Evolutionary conservation across 192 early-diverging fungal species (phyloP).

Genomic region (Rhizophagus clarus): DNA sequence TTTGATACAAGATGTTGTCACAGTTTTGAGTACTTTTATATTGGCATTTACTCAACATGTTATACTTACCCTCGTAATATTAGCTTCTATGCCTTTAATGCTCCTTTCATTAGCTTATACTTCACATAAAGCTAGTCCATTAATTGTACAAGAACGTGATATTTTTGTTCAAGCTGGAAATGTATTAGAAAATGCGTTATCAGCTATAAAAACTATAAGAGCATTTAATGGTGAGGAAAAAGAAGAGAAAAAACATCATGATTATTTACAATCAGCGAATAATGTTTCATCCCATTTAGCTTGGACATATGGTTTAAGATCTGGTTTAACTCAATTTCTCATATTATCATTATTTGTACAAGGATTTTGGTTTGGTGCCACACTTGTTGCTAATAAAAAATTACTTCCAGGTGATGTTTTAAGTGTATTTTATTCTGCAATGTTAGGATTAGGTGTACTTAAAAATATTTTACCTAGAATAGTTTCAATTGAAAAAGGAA

Average conservation of each 20-base stretch:
- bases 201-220: slow-evolving; percentile 21
- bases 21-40: slow-evolving; percentile 1
- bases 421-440: slow-evolving; percentile 15
- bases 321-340: slow-evolving; percentile 22
- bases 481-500: background rate
- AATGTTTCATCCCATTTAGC: slow-evolving; percentile 1
- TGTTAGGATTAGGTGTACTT: slow-evolving; percentile 5
- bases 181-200: slow-evolving; percentile 21
- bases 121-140: background rate
- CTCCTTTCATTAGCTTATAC: background rate
- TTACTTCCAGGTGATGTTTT: slow-evolving; percentile 16
- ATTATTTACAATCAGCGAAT: slow-evolving; percentile 16
- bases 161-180: slow-evolving; percentile 29
- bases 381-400: slow-evolving; percentile 6
- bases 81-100: slow-evolving; percentile 70
- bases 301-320: slow-evolving; percentile 4
- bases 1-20: slow-evolving; percentile 8
- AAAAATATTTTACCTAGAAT: slow-evolving; percentile 9
- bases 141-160: slow-evolving; percentile 12
- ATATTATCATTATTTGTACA: slow-evolving; percentile 33
- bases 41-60: slow-evolving; percentile 60
- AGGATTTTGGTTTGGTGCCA: slow-evolving; percentile 29
- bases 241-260: slow-evolving; percentile 22
- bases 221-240: slow-evolving; percentile 30
- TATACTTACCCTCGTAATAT: slow-evolving; percentile 63